A percentile compares a stretch with the other conserved stretches of the same genome.
Evolutionary conservation across 345 rosid genomes (phyloP).

Genomic region (Lepidium didymum): DNA sequence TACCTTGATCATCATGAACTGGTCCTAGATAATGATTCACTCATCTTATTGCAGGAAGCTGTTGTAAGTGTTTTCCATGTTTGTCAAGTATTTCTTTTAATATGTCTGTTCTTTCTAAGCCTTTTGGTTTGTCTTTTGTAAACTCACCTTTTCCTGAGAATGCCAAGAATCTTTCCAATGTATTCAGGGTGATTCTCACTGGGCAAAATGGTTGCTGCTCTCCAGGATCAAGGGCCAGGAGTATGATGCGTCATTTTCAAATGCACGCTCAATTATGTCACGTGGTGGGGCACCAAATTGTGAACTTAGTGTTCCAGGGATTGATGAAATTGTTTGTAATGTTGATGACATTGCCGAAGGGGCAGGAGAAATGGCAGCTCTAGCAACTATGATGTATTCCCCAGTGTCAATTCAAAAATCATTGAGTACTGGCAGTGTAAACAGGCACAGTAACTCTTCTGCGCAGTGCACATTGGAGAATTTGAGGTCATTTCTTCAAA

Average conservation of each 20-base stretch:
- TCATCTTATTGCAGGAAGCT: slow-evolving; percentile 53
- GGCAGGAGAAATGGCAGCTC: slow-evolving; percentile 92
- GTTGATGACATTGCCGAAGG: slow-evolving; percentile 97
- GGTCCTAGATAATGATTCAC: slow-evolving; percentile 55
- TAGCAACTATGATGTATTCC: slow-evolving; percentile 91
- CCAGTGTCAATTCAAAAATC: slow-evolving; percentile 66
- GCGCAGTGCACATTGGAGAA: slow-evolving; percentile 93
- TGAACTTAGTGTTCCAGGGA: slow-evolving; percentile 46
- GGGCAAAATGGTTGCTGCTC: slow-evolving; percentile 94
- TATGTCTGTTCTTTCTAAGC: slow-evolving; percentile 3
- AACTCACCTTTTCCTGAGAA: slow-evolving; percentile 6
- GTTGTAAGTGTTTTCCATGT: slow-evolving; percentile 64
- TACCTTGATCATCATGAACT: slow-evolving; percentile 71
- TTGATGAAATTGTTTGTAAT: slow-evolving; percentile 59
- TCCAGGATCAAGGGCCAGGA: slow-evolving; percentile 80
- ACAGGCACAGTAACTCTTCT: slow-evolving; percentile 64
- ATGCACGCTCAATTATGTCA: slow-evolving; percentile 73
- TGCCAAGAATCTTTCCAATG: slow-evolving; percentile 12
- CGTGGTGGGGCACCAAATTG: slow-evolving; percentile 37
- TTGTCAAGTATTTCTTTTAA: slow-evolving; percentile 15
- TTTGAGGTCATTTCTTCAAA: slow-evolving; percentile 66
- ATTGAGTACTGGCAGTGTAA: slow-evolving; percentile 68
- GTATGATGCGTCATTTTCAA: slow-evolving; percentile 92
- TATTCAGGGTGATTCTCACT: slow-evolving; percentile 88
- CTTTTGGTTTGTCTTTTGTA: slow-evolving; percentile 10